Percentiles rank a stretch among this genome's conserved stretches.
phyloP scores from a whole-genome alignment of 768 basidiomycete genomes.

The Kwoniella mangroviensis region DNA sequence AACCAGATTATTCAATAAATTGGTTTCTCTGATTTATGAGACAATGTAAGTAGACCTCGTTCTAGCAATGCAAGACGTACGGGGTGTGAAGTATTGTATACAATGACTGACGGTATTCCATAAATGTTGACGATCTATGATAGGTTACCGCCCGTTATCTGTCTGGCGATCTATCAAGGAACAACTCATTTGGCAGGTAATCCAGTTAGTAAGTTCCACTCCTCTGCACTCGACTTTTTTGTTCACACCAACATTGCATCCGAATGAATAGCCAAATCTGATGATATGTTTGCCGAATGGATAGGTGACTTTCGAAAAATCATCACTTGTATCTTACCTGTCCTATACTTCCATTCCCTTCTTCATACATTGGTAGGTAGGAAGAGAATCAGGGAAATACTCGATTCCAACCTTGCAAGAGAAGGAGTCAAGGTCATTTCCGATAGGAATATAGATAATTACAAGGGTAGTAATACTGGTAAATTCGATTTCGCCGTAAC shows the following conservation, averaged over 20 bases:
- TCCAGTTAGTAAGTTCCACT: conserved; percentile 1
- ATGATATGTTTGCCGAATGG: too few relatives aligned
- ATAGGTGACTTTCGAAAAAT: neutral
- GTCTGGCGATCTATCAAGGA: conserved; percentile 2
- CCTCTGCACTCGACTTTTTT: too few relatives aligned
- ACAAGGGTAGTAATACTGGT: conserved; percentile 1
- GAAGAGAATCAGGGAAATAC: neutral
- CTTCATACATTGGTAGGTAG: conserved; percentile 5
- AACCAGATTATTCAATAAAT: conserved; percentile 11
- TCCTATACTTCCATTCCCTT: conserved; percentile 6
- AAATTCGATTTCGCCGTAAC: conserved; percentile 1
- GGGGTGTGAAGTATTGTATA: too few relatives aligned
- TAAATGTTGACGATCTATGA: too few relatives aligned
- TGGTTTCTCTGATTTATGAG: conserved; percentile 5
- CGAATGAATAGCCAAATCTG: too few relatives aligned
- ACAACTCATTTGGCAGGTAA: neutral
- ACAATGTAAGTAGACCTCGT: conserved; percentile 19
- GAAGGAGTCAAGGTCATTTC: conserved; percentile 9
- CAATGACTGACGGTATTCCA: too few relatives aligned
- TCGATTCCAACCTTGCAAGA: neutral
- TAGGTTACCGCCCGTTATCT: conserved; percentile 14
- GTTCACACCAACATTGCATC: neutral
- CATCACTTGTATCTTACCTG: conserved; percentile 1
- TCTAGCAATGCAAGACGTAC: too few relatives aligned
- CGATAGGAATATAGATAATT: neutral